Base-by-base conservation (phyloP, 2,329 filamentous ascomycete genomes). In the Scytalidium sp. region DNA sequence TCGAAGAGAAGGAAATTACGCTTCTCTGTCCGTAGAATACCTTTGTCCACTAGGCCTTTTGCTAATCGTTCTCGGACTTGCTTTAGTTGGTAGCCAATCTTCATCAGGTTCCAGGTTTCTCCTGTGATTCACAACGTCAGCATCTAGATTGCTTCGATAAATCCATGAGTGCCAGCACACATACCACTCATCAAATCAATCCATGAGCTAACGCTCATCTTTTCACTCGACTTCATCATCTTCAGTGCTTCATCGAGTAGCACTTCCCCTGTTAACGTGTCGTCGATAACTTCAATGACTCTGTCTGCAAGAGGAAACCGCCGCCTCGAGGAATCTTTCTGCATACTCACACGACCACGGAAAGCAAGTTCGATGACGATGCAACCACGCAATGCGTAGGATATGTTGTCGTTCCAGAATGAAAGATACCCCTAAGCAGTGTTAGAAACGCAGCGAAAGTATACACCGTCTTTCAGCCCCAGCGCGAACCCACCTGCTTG, bases 391-490 rank as follows among this genome's bases (percentile, higher is more conserved):
- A 99, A 80, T 58, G 94, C 94, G 70, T 99, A 99, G 53, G 92
- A 97, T 66, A 99, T 99, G 75, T 99, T 99, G 74, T 99, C 94
- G 74, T 99, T 99, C 94, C 94, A 99, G 74, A 99, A 99, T 23
- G 93, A 97, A 56, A 99, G 84, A 68, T 99, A 97, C 58, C 94
- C 94, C 91, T 96, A 67, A 45, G 49, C 36, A 23, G 29, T 43
- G 50, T 59, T 52, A 60, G 43, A 27, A 39, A 50, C 25, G 21
- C 15, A 51, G 46, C 32, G 41, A 39, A 36, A 41, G 20, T 44
- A 8, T 49, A 32, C 43, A 22, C 43, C 20, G 21, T 45, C 41
- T 53, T 19, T 51, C n/a, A n/a, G 40, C 50, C 41, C 49, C 40
- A 49, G 19, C 20, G 45, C 13, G 43, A 47, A 66, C 79, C 66